A percentile compares a stretch with the other conserved stretches of the same genome.
Conservation (phyloP, 2,329 filamentous ascomycete genomes). For the Monosporascus sp. region DNA sequence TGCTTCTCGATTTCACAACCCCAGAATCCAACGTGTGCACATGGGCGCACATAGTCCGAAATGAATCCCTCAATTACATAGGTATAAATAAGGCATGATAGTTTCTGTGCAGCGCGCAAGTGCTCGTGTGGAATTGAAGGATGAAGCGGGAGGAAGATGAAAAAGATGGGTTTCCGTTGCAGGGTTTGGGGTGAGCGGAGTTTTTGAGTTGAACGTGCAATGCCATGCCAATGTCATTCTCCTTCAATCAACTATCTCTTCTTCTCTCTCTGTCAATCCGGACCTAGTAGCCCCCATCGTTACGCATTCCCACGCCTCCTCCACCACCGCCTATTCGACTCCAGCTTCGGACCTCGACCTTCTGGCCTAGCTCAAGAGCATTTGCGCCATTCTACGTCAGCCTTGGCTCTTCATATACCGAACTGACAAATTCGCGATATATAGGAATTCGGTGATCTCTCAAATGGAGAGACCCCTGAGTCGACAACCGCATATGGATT, state of each 20-base stretch:
- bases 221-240: conserved; percentile 12
- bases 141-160: too few relatives aligned
- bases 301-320: too few relatives aligned
- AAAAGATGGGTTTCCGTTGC: conserved; percentile 5
- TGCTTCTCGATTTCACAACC: background rate
- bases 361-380: too few relatives aligned
- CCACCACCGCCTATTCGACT: too few relatives aligned
- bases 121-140: too few relatives aligned
- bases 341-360: too few relatives aligned
- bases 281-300: background rate
- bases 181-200: background rate
- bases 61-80: too few relatives aligned
- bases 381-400: background rate
- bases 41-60: too few relatives aligned
- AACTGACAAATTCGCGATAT: conserved; percentile 6
- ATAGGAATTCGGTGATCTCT: conserved; percentile 42
- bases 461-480: conserved; percentile 56
- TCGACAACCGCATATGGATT: conserved; percentile 67
- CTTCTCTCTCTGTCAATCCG: background rate
- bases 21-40: too few relatives aligned
- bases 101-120: too few relatives aligned
- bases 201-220: background rate
- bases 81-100: too few relatives aligned
- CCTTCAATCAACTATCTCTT: background rate
- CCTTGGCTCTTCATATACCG: conserved; percentile 1